phyloP scores from a whole-genome alignment of 768 basidiomycete genomes.

The Hortiboletus campestris region DNA sequence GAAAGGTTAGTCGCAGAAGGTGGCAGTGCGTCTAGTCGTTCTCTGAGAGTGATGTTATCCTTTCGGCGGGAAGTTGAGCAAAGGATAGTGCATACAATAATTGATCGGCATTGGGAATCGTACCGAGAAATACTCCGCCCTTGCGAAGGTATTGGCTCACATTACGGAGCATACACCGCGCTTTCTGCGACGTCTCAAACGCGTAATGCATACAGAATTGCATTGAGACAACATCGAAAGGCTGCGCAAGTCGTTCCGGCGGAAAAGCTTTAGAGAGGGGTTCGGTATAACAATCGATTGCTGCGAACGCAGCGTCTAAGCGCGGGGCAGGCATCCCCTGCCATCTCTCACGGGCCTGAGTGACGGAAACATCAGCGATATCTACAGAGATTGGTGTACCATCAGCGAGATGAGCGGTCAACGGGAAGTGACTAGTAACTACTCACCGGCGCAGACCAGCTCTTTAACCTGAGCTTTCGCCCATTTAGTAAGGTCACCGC shows the following conservation, averaged over 20 bases:
- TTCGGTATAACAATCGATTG: conserved; percentile 85
- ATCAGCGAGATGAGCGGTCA: background rate
- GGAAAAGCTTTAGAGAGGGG: conserved; percentile 69
- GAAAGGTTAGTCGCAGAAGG: conserved; percentile 63
- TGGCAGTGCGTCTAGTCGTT: conserved; percentile 69
- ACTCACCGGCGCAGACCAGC: conserved; percentile 76
- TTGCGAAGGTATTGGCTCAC: conserved; percentile 73
- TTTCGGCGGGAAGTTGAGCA: conserved; percentile 2
- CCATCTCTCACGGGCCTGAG: conserved; percentile 83
- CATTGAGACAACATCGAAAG: conserved; percentile 96
- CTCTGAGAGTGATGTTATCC: conserved; percentile 42
- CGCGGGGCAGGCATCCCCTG: conserved; percentile 45
- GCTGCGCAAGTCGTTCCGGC: conserved; percentile 54
- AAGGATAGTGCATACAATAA: conserved; percentile 61
- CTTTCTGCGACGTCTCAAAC: conserved; percentile 87
- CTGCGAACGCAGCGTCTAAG: conserved; percentile 79
- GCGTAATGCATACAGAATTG: conserved; percentile 99
- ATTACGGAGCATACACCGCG: conserved; percentile 89
- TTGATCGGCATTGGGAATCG: conserved; percentile 85
- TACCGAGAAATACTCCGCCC: conserved; percentile 96
- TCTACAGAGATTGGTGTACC: conserved; percentile 46
- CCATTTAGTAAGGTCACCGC: conserved; percentile 97
- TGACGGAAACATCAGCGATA: conserved; percentile 83
- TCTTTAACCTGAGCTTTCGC: conserved; percentile 77
- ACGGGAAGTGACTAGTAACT: conserved; percentile 3